Conservation (phyloP, 1,139 yeast species). For the Candida tetrigidarum region DNA sequence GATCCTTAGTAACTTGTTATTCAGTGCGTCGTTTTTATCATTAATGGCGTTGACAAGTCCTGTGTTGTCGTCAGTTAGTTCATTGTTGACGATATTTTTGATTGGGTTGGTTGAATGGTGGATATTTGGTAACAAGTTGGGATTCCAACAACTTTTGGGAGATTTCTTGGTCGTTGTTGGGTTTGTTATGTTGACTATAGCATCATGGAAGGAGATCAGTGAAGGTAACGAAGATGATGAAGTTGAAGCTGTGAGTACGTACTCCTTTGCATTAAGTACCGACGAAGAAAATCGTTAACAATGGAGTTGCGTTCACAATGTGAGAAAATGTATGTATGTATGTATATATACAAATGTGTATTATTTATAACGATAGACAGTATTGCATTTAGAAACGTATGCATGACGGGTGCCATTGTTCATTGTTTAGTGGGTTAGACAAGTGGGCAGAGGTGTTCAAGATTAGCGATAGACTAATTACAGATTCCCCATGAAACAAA, state of each 20-base stretch:
- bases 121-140: conserved; percentile 60
- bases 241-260: conserved; percentile 47
- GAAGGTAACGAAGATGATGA: conserved; percentile 66
- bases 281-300: conserved; percentile 18
- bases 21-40: conserved; percentile 74
- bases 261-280: conserved; percentile 47
- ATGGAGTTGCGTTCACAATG: no score
- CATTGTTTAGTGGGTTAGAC: no score
- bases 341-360: no score
- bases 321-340: no score
- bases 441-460: no score
- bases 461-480: no score
- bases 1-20: conserved; percentile 63
- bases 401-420: no score
- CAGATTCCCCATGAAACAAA: no score
- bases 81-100: conserved; percentile 75
- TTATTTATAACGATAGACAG: no score
- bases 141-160: conserved; percentile 55
- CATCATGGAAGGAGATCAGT: conserved; percentile 75
- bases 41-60: conserved; percentile 88
- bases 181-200: conserved; percentile 67
- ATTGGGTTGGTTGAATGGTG: conserved; percentile 83
- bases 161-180: conserved; percentile 66
- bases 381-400: no score
- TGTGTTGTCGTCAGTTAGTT: conserved; percentile 81